phyloP scores from a whole-genome alignment of 495 filamentous ascomycete species.

The Pyronema domesticum region DNA sequence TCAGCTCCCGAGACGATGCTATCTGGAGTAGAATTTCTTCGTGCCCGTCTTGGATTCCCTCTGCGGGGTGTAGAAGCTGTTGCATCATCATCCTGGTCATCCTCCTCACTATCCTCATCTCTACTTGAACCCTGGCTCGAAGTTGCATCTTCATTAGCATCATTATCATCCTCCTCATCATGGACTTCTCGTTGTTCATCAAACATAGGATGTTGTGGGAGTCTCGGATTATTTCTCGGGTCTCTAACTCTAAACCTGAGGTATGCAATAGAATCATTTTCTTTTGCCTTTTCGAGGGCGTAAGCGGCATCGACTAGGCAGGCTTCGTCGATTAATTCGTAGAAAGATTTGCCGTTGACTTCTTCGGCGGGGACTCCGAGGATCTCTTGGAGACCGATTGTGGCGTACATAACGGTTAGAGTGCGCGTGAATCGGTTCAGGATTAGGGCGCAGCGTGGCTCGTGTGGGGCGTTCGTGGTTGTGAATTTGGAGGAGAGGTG shows the following conservation, averaged over 20 bases:
- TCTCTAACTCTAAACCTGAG: conserved; percentile 78
- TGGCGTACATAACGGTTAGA: conserved; percentile 73
- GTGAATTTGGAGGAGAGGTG: conserved; percentile 71
- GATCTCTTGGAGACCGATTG: conserved; percentile 51
- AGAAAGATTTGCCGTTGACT: conserved; percentile 55
- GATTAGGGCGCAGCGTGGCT: conserved; percentile 69
- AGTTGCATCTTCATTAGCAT: conserved; percentile 25
- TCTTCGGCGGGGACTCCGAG: conserved; percentile 50
- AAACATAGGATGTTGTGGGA: conserved; percentile 10
- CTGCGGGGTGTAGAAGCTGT: not conserved
- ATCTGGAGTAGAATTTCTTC: conserved; percentile 13
- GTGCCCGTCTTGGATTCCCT: not conserved
- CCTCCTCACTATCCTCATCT: conserved; percentile 25
- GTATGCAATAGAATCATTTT: conserved; percentile 87
- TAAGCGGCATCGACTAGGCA: conserved; percentile 57
- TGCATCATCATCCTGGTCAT: conserved; percentile 21
- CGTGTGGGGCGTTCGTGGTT: conserved; percentile 43
- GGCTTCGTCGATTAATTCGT: conserved; percentile 61
- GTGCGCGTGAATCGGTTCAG: conserved; percentile 76
- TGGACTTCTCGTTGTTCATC: too few species aligned
- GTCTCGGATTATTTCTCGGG: conserved; percentile 31
- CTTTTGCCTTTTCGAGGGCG: conserved; percentile 69
- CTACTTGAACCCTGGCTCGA: not conserved
- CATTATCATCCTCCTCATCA: not conserved
- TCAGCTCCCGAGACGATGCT: conserved; percentile 12